Base-by-base conservation (phyloP, 192 early-diverging fungal genomes). In the Backusella sp. region DNA sequence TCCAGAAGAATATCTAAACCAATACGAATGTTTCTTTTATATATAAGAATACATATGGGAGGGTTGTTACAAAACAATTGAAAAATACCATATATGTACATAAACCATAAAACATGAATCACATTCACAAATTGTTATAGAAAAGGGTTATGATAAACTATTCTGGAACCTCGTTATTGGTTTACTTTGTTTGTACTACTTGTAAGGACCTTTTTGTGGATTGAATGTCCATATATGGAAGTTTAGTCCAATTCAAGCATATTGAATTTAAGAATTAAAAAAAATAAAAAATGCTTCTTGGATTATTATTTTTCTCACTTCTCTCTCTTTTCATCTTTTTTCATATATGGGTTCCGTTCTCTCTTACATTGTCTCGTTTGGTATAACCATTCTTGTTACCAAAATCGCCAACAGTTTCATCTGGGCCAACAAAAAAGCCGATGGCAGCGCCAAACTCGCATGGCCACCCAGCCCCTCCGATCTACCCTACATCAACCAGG, bases 361-460 rank as follows among this genome's bases (percentile, higher is more conserved):
- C 21, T 69, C 68, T 41, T 69, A 69, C 8, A 8, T 75, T 36
- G 66, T 75, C 0, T 34, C 42, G 1, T 68, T 68, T 34, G 34
- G n/a, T 1, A 17, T 75, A 15, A 46, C 74, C 1, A 37, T 68
- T 46, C 19, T 52, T 2, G 15, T 75, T 30, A 44, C 44, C 15
- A 26, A 66, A 35, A 17, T 52, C 0, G 66, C 30, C 34, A 46
- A 42, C 2, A 30, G 66, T 8, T 44, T 36, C 19, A 75, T 77
- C 1, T 81, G 79, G 79, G 41, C 23, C 14, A 53, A 71, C 73
- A 77, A 76, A 52, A 73, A 81, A 56, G 14, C 70, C 6, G 79
- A 81, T 23, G 79, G 79, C 9, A 74, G 44, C 0, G 41, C 56
- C 5, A 81, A 81, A 21, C 34, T 36, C 1, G 53, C 75, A 12